Base-by-base conservation (phyloP, 148 eudicot species). In the Agrostemma githago region DNA sequence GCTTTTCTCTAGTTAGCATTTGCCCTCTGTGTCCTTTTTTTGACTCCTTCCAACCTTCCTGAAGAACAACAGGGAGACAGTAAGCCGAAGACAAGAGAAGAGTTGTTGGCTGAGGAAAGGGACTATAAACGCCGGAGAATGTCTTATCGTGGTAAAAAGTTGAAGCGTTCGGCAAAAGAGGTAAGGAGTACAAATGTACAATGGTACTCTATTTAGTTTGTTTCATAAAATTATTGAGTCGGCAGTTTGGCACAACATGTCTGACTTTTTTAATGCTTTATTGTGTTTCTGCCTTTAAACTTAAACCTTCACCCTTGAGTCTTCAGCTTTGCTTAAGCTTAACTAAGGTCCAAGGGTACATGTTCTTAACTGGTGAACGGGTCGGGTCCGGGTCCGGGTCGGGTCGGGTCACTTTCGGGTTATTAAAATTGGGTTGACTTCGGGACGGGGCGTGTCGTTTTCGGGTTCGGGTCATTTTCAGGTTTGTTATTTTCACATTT, bases 111-210 rank as follows among this genome's bases (percentile, higher is more conserved):
- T 72, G 99, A 96, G 86, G 96, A 92, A 83, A 90, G 99, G 90
- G 99, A 96, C 83, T 96, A 96, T 80, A 96, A 92, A 79, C 93
- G 99, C 37, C 85, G 96, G 57, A 88, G 99, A 83, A 88, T 86
- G 91, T 92, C 99, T 43, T 96, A 92, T 82, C 99, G 99, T 73
- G 99, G 99, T 53, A 96, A 96, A 84, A 96, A 90, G 81, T 71
- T 80, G 72, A 95, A 92, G 84, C 86, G 99, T 75, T 76, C 88
- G 58, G 62, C 85, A 68, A 87, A 90, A 76, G 92, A 92, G 97
- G 99, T 92, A 77, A 70, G 57, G 8, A 63, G 66, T 70, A 41
- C 42, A 42, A 17, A 46, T 71, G 58, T 59, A 20, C 57, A 15
- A 7, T 57, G 12, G 10, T 39, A 9, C 56, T 57, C 60, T 41